phyloP scores from a whole-genome alignment of 2,329 filamentous ascomycete species.

The Ceratocystis lukuohia region DNA sequence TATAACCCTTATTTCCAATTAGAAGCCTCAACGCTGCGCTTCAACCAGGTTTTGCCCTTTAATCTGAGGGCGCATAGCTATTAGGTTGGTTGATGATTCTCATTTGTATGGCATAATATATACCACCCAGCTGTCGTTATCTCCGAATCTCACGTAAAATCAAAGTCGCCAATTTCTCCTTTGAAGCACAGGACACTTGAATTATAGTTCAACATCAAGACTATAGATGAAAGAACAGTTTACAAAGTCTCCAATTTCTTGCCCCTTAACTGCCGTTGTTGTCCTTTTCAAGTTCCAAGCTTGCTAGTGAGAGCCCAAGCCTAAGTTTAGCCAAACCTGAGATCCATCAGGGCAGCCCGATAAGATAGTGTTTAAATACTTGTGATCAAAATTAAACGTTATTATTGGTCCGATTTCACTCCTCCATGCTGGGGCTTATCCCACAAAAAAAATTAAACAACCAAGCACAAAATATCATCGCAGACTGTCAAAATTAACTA shows the following conservation, averaged over 20 bases:
- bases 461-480: constrained; percentile 19
- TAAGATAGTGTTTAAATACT: constrained; percentile 13
- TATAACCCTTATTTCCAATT: neutral
- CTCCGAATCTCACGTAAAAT: too few relatives aligned
- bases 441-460: constrained; percentile 19
- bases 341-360: constrained; percentile 18
- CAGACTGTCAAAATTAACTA: constrained; percentile 18
- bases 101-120: too few relatives aligned
- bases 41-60: neutral
- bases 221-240: too few relatives aligned
- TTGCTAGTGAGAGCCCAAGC: neutral
- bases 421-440: constrained; percentile 17
- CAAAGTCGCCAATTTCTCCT: too few relatives aligned
- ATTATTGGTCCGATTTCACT: constrained; percentile 16
- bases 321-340: neutral
- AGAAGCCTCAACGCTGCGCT: neutral
- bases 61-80: too few relatives aligned
- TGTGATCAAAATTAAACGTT: neutral
- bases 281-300: neutral
- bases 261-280: neutral
- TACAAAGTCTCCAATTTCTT: neutral
- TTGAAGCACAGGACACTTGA: too few relatives aligned
- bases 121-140: too few relatives aligned
- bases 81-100: too few relatives aligned
- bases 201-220: too few relatives aligned